These are phyloP conservation scores for Rhizophora apiculata DNA, from an alignment of 345 rosid species.

Conservation along the genomic window DNA sequence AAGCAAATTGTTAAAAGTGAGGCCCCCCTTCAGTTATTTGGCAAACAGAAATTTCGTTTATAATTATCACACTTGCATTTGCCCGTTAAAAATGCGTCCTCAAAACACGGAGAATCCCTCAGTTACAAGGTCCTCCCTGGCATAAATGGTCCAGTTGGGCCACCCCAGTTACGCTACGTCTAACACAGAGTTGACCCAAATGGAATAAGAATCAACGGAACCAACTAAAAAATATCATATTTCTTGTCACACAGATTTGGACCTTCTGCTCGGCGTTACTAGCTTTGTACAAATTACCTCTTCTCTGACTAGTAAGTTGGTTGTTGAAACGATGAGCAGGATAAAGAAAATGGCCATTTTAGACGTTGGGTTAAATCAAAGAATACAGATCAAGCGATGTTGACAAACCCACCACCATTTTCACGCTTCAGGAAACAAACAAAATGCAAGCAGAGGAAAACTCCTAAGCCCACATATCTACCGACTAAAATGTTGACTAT, in stretches of 20 bases:
- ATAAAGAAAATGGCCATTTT: neutral
- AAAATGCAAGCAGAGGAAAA: neutral
- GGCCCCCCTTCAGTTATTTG: too few relatives aligned
- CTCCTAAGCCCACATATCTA: neutral
- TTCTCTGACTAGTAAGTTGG: neutral
- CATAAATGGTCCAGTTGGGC: too few relatives aligned
- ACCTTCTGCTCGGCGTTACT: neutral
- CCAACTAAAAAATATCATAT: neutral
- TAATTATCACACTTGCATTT: too few relatives aligned
- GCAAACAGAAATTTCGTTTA: too few relatives aligned
- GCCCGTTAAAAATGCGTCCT: too few relatives aligned
- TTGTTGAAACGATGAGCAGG: neutral
- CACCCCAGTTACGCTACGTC: too few relatives aligned
- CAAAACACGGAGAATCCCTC: too few relatives aligned
- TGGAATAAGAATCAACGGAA: neutral
- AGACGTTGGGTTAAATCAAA: neutral
- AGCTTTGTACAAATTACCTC: neutral
- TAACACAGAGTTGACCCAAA: neutral
- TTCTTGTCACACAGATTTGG: too few relatives aligned
- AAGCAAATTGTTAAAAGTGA: too few relatives aligned
- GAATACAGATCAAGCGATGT: neutral
- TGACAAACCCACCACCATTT: conserved; percentile 6
- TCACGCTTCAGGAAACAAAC: neutral
- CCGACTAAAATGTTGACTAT: neutral
- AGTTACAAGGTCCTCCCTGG: too few relatives aligned